Conservation (phyloP, 305 asterid genomes). For the Solanum hybrid region DNA sequence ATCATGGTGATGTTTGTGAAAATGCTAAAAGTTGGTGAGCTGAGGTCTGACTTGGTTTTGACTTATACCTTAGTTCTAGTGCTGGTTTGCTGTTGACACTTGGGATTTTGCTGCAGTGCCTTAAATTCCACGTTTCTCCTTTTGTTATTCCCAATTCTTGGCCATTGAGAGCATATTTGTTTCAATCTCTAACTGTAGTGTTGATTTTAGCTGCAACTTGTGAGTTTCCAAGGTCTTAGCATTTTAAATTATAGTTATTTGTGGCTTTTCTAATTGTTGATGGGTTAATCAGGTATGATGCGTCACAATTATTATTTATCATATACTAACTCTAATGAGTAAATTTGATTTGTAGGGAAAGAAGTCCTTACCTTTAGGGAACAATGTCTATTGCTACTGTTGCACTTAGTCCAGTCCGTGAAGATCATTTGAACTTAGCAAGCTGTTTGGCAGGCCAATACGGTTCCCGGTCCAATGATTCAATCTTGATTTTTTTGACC, state of each 20-base stretch:
- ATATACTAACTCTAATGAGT: slow-evolving; percentile 1
- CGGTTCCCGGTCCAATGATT: slow-evolving; percentile 34
- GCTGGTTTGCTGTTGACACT: neutral
- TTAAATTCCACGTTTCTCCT: neutral
- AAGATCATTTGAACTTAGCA: slow-evolving; percentile 46
- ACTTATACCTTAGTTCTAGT: neutral
- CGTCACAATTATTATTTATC: slow-evolving; percentile 9
- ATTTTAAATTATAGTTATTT: neutral
- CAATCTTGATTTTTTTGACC: slow-evolving; percentile 55
- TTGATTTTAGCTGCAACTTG: neutral
- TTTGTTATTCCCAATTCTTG: neutral
- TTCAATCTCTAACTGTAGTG: neutral
- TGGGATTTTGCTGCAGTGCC: neutral
- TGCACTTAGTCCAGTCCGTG: slow-evolving; percentile 51
- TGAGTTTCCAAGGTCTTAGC: neutral
- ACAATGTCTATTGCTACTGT: slow-evolving; percentile 70
- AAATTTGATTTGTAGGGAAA: slow-evolving; percentile 19
- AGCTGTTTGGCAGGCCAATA: slow-evolving; percentile 28
- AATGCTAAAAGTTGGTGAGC: neutral
- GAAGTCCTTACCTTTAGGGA: slow-evolving; percentile 16
- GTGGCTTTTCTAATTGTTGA: neutral
- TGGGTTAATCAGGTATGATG: slow-evolving; percentile 3
- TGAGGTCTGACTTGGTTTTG: neutral
- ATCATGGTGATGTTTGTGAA: neutral
- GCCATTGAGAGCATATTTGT: neutral